These are phyloP conservation scores for Diutina scorzettiae DNA, from an alignment of 1,139 yeast genomes.

Conservation along the genomic window DNA sequence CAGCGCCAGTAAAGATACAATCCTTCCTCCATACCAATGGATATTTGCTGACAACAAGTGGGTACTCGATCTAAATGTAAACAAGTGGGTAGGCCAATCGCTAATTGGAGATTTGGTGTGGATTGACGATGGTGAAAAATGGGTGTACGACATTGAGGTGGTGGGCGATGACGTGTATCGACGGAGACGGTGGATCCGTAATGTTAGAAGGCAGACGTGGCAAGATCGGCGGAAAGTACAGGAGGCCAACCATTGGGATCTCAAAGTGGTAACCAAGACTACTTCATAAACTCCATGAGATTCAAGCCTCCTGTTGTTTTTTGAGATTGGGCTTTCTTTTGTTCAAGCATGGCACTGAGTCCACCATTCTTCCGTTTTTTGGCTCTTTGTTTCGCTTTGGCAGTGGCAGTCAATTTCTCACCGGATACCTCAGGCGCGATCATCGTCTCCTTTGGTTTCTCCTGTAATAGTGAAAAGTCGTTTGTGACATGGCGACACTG, in stretches of 20 bases:
- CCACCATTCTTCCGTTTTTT: background rate
- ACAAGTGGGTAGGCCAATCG: conserved; percentile 42
- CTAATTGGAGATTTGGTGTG: conserved; percentile 40
- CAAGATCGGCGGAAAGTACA: background rate
- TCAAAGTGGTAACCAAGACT: background rate
- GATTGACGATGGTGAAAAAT: conserved; percentile 58
- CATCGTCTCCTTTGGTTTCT: no score
- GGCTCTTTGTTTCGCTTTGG: conserved; percentile 5
- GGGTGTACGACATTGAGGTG: conserved; percentile 54
- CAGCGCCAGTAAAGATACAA: conserved; percentile 17
- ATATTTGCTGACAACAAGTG: conserved; percentile 35
- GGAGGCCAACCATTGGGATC: background rate
- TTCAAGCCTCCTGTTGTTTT: background rate
- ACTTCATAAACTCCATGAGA: conserved; percentile 5
- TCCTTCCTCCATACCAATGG: conserved; percentile 51
- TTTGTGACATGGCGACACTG: background rate
- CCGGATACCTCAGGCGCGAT: background rate
- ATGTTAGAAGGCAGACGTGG: conserved; percentile 3
- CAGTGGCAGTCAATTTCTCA: background rate
- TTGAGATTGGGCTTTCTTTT: background rate
- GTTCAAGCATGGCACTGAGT: background rate
- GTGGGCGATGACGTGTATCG: conserved; percentile 9
- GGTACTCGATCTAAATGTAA: conserved; percentile 49
- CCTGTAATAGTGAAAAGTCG: background rate
- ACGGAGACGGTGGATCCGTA: conserved; percentile 11